These are phyloP conservation scores for Rhizopogon vinicolor DNA, from an alignment of 768 basidiomycete genomes.

Conservation along the genomic window DNA sequence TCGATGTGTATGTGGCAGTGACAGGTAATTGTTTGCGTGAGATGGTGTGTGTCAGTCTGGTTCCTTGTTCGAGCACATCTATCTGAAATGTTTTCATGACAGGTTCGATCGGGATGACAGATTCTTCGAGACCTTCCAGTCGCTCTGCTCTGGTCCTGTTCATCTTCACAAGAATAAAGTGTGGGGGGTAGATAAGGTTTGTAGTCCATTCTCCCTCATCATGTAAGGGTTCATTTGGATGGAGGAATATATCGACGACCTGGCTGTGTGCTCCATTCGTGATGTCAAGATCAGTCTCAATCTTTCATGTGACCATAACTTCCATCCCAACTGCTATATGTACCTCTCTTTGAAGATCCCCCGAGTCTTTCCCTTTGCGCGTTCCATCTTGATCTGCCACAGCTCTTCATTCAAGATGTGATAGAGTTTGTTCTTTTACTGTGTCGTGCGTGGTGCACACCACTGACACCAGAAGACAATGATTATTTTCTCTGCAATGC, in stretches of 20 bases:
- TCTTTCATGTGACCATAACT: background rate
- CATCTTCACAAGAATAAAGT: conserved; percentile 29
- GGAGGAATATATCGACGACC: conserved; percentile 28
- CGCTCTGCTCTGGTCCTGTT: conserved; percentile 17
- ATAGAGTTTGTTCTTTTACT: too few relatives aligned
- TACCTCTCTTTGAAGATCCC: conserved; percentile 15
- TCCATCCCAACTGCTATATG: conserved; percentile 30
- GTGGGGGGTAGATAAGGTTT: conserved; percentile 21
- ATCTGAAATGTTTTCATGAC: conserved; percentile 11
- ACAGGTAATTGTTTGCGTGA: conserved; percentile 25
- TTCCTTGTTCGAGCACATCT: background rate
- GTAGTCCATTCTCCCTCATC: conserved; percentile 8
- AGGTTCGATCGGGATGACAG: conserved; percentile 29
- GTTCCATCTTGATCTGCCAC: background rate
- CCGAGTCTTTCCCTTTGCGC: background rate
- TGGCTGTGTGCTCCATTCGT: conserved; percentile 36
- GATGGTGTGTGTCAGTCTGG: conserved; percentile 6
- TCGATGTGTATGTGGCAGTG: conserved; percentile 38
- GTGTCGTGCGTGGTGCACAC: too few relatives aligned
- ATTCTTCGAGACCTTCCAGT: conserved; percentile 24
- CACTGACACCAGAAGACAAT: too few relatives aligned
- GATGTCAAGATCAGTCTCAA: conserved; percentile 30
- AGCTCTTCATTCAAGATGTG: background rate
- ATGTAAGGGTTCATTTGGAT: conserved; percentile 21
- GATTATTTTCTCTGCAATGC: too few relatives aligned